These are phyloP conservation scores for Camelina hispida DNA, from an alignment of 345 rosid species.

Conservation along the genomic window DNA sequence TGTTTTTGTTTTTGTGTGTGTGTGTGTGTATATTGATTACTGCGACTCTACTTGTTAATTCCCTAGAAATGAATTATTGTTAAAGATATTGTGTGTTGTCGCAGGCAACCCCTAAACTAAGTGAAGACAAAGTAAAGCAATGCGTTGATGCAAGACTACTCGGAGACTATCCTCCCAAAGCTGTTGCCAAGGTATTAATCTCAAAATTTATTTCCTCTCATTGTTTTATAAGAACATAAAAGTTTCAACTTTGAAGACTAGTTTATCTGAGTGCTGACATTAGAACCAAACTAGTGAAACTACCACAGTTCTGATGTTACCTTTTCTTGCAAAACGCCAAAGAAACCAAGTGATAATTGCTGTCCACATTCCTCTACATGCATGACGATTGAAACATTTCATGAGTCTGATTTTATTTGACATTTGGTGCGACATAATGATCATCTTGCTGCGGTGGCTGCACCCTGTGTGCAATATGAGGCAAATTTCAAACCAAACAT, in stretches of 20 bases:
- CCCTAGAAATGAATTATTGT: background rate
- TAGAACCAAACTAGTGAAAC: background rate
- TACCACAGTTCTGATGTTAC: background rate
- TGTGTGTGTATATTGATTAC: background rate
- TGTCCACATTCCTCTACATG: background rate
- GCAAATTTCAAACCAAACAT: slow-evolving; percentile 81
- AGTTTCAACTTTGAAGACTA: background rate
- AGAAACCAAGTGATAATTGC: background rate
- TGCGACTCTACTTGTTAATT: background rate
- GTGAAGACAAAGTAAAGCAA: slow-evolving; percentile 76
- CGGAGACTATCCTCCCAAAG: slow-evolving; percentile 73
- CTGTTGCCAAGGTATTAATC: slow-evolving; percentile 66
- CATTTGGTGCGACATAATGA: slow-evolving; percentile 27
- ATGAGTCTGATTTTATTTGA: slow-evolving; percentile 3
- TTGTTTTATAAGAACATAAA: background rate
- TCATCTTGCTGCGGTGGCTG: slow-evolving; percentile 83
- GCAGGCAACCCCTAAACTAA: slow-evolving; percentile 80
- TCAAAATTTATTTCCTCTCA: slow-evolving; percentile 14
- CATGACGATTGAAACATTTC: slow-evolving; percentile 1
- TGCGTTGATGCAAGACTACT: slow-evolving; percentile 70
- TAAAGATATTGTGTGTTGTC: slow-evolving; percentile 19
- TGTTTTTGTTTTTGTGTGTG: background rate
- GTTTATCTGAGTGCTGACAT: slow-evolving; percentile 2
- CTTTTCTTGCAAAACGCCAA: background rate
- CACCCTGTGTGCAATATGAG: slow-evolving; percentile 75